Conservation (phyloP, 169 alveolate species). For the Cryptosporidium sp. region DNA sequence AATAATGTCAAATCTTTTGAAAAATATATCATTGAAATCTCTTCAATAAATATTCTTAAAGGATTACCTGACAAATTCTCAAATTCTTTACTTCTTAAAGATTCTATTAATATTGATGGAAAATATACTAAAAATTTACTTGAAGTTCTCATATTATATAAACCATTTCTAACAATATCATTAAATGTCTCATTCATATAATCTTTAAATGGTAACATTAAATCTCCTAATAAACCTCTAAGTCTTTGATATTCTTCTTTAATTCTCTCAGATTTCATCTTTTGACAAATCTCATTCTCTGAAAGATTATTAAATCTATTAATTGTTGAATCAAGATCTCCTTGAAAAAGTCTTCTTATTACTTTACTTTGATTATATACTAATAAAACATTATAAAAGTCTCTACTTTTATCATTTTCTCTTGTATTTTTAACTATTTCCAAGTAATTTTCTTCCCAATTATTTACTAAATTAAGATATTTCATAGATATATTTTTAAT, state of each 20-base stretch:
- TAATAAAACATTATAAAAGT: conserved; percentile 29
- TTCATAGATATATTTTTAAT: neutral
- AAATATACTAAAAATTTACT: conserved; percentile 19
- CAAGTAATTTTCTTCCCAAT: neutral
- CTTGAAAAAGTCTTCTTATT: conserved; percentile 4
- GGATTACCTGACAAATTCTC: neutral
- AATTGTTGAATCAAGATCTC: neutral
- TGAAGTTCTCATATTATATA: conserved; percentile 12
- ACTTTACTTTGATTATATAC: conserved; percentile 16
- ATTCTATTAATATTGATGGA: neutral
- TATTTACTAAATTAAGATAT: neutral
- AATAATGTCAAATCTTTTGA: neutral
- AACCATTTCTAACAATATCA: conserved; percentile 27
- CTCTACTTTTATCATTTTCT: neutral
- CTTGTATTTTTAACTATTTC: neutral
- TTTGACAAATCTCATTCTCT: neutral
- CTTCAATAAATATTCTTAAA: neutral
- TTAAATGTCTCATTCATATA: conserved; percentile 18
- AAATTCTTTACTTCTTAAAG: neutral
- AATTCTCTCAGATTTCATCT: neutral
- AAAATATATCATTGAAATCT: conserved; percentile 24
- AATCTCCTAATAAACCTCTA: conserved; percentile 3
- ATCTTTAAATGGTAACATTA: neutral
- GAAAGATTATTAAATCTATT: neutral
- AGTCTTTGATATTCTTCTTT: conserved; percentile 2